Percentiles rank a stretch among this genome's conserved stretches.
These are phyloP conservation scores for Acanthamoeba triangularis DNA, from an alignment of 208 protist species.

Conservation along the genomic window DNA sequence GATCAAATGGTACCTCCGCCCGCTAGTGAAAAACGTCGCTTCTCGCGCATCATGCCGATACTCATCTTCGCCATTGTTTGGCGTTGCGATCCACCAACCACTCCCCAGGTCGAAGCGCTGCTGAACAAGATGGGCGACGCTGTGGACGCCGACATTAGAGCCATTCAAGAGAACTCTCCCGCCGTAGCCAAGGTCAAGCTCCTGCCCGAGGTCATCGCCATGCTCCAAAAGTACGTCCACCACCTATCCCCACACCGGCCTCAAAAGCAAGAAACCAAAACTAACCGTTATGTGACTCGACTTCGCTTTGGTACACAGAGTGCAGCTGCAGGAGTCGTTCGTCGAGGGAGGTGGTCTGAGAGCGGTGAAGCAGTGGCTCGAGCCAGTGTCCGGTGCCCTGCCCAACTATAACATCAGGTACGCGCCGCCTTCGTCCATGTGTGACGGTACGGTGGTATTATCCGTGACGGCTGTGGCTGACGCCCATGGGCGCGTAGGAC, in stretches of 20 bases:
- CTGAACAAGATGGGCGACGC: conserved; percentile 64
- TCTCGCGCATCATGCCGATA: neutral
- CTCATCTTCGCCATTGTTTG: neutral
- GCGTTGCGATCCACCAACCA: too few species aligned
- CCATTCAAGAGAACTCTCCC: neutral
- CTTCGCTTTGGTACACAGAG: neutral
- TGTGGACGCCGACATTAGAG: conserved; percentile 5
- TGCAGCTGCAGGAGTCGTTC: conserved; percentile 43
- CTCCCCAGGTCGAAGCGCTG: neutral
- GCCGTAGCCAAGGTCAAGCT: conserved; percentile 63
- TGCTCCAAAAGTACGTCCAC: conserved; percentile 47
- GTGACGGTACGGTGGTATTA: neutral
- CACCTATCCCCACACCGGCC: neutral
- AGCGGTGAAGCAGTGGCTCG: conserved; percentile 27
- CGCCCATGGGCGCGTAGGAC: neutral
- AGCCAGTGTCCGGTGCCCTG: conserved; percentile 22
- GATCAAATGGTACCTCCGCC: neutral
- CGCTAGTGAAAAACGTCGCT: neutral
- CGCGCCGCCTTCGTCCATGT: neutral
- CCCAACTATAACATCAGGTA: conserved; percentile 63
- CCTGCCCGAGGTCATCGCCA: conserved; percentile 45
- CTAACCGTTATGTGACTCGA: neutral
- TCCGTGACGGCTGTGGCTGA: neutral
- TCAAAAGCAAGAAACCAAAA: too few species aligned
- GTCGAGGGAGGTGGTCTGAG: neutral